Evolutionary conservation across 208 protist genomes (phyloP).

Genomic region (Acanthamoeba pearcei): DNA sequence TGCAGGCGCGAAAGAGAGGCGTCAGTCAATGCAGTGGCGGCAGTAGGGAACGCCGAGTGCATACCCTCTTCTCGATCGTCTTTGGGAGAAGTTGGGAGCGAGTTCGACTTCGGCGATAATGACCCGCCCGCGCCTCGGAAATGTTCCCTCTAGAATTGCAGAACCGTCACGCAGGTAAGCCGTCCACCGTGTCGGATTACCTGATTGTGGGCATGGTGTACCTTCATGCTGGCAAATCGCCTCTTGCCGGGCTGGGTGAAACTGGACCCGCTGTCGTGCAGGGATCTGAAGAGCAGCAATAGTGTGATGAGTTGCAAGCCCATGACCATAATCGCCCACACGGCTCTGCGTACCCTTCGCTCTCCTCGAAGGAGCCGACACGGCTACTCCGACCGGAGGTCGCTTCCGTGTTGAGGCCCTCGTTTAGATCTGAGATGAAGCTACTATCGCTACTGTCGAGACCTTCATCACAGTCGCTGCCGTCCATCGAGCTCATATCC

Average conservation of each 20-base stretch:
- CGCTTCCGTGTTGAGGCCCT: not conserved
- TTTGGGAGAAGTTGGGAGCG: not conserved
- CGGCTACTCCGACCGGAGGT: not conserved
- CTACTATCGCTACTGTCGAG: not conserved
- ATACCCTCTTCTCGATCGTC: not conserved
- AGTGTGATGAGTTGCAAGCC: not conserved
- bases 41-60: not conserved
- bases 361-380: not conserved
- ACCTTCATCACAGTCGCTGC: not conserved
- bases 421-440: not conserved
- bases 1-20: not conserved
- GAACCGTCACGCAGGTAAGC: not conserved
- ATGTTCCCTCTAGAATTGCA: not conserved
- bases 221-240: conserved; percentile 33
- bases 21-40: not conserved
- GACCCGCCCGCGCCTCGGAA: not conserved
- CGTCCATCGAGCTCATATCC: not conserved
- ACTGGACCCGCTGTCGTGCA: not conserved
- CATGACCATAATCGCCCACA: not conserved
- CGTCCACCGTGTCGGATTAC: not conserved
- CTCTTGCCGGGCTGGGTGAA: not conserved
- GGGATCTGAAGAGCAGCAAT: not conserved
- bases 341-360: not conserved
- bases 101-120: not conserved
- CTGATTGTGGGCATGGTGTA: not conserved